Evolutionary conservation across 2,329 filamentous ascomycete genomes (phyloP).

Genomic region (Neonectria sp.): DNA sequence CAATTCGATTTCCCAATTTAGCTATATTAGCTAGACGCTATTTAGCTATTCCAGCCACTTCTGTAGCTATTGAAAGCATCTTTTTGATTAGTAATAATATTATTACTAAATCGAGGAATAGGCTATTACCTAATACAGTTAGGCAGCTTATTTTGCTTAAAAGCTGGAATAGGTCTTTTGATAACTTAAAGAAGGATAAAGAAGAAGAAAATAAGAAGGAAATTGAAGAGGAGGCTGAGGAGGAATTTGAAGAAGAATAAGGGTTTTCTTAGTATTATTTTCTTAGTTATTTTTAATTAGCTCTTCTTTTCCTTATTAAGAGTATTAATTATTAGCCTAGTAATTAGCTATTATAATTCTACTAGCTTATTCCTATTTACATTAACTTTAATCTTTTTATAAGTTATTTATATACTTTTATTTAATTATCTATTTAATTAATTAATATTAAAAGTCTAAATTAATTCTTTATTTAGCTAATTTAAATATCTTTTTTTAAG

Average conservation of each 20-base stretch:
- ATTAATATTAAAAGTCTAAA: no score
- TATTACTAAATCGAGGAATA: background rate
- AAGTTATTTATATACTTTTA: no score
- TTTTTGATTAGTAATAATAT: background rate
- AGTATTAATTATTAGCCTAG: no score
- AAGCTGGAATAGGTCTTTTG: background rate
- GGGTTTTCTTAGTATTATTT: no score
- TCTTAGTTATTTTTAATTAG: no score
- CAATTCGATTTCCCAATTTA: background rate
- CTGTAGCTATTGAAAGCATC: background rate
- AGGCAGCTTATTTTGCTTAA: background rate
- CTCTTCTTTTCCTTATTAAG: no score
- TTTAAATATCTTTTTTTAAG: no score
- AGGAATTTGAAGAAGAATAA: background rate
- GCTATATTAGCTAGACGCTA: background rate
- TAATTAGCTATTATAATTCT: no score
- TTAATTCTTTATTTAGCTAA: no score
- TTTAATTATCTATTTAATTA: no score
- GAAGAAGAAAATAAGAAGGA: background rate
- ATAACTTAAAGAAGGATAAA: background rate
- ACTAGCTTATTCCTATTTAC: no score
- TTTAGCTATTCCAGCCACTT: background rate
- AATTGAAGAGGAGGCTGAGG: background rate
- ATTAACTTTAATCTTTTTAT: no score
- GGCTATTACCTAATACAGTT: background rate